Evolutionary conservation across 495 filamentous ascomycete genomes (phyloP), one percentile per base, ranked within the genome.

Genomic region (Pyrenula massariospora): DNA sequence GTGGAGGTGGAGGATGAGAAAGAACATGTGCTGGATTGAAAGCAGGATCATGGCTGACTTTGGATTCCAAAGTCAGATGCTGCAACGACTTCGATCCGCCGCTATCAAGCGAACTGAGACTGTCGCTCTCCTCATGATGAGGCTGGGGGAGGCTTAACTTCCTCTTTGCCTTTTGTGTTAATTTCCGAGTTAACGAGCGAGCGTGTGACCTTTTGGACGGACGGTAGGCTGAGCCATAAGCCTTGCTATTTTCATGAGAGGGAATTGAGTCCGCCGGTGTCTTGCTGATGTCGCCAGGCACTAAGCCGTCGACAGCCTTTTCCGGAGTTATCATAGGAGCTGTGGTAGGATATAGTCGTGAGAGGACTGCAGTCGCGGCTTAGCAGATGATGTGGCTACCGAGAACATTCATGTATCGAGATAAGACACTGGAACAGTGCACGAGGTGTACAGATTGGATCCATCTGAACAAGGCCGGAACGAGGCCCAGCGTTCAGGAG

Each of bases 21-120:
- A 57, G 51, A 15, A 65, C 22, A 11, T 54, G 25, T 12, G 50
- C 54, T 12, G 59, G 55, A 56, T 64, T 66, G 54, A 69, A 69
- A 22, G 65, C 65, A 10, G 65, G 58, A 48, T 66, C 61, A 15
- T 24, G 22, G 20, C 19, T 5, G 50, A 52, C 22, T 52, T 52
- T 42, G 15, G 31, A 42, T 15, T 42, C 31, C 31, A 42, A 42
- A 15, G 31, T 42, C 31, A 8, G 31, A 42, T 5, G 31, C 15
- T 42, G 5, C 31, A 5, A 5, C 5, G 31, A 42, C 8, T 15
- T 15, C 15, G 31, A 42, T 42, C 31, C 8, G 5, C 31, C 15
- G 31, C 31, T 15, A 15, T 42, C 15, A 15, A 42, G 15, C 15
- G 31, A 42, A 8, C 15, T 5, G 15, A 42, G 15, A 15, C 8